These are phyloP conservation scores for Diaporthe vaccinii DNA, from an alignment of 2,329 filamentous ascomycete species.

Conservation along the genomic window DNA sequence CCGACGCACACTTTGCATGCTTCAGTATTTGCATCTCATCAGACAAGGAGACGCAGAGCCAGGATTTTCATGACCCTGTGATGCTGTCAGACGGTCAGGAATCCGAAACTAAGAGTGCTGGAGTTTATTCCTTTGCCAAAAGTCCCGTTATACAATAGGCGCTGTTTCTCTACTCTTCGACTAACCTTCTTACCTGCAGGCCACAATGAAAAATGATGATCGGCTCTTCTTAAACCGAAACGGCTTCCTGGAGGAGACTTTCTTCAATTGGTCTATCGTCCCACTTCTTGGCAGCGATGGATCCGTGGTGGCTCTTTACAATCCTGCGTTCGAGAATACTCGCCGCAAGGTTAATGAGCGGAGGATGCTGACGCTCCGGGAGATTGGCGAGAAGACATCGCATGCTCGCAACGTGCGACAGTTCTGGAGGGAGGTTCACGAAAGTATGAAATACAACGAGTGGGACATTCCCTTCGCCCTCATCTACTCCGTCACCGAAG, in stretches of 20 bases:
- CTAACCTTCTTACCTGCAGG: slow-evolving; percentile 58
- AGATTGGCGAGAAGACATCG: slow-evolving; percentile 82
- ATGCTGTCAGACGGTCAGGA: neutral
- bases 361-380: slow-evolving; percentile 82
- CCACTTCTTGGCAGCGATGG: slow-evolving; percentile 82
- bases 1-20: too few relatives aligned
- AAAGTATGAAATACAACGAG: slow-evolving; percentile 80
- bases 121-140: neutral
- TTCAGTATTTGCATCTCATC: neutral
- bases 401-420: slow-evolving; percentile 78
- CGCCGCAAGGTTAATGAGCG: slow-evolving; percentile 82
- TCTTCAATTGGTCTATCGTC: slow-evolving; percentile 87
- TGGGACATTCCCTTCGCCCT: slow-evolving; percentile 82
- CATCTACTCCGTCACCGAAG: slow-evolving; percentile 81
- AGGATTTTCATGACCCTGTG: neutral
- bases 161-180: neutral
- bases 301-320: slow-evolving; percentile 81
- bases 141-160: too few relatives aligned
- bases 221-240: slow-evolving; percentile 79
- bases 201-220: slow-evolving; percentile 88
- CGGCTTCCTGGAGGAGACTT: slow-evolving; percentile 81
- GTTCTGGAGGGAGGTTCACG: slow-evolving; percentile 80
- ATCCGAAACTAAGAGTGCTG: neutral
- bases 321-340: slow-evolving; percentile 86
- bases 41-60: too few relatives aligned